Percentiles rank a stretch among this genome's conserved stretches.
Conservation (phyloP, 2,329 filamentous ascomycete genomes). For the Neurospora crassa region DNA sequence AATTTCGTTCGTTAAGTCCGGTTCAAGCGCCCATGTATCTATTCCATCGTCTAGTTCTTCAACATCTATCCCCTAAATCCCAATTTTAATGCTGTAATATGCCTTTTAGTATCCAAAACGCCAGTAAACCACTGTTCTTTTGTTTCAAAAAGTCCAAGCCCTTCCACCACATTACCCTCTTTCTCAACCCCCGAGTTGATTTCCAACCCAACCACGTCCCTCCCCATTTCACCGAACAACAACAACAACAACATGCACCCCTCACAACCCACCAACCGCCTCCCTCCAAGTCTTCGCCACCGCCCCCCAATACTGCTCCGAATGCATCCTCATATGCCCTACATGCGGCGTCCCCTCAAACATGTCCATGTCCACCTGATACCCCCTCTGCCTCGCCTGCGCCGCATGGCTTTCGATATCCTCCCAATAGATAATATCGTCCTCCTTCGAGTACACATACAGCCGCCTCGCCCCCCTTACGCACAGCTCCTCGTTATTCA, state of each 20-base stretch:
- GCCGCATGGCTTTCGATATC: slow-evolving; percentile 47
- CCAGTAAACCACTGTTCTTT: not conserved
- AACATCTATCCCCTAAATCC: not conserved
- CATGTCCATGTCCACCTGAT: slow-evolving; percentile 35
- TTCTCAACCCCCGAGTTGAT: not conserved
- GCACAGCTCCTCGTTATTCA: slow-evolving; percentile 27
- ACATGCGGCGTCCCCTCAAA: slow-evolving; percentile 53
- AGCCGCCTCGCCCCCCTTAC: slow-evolving; percentile 32
- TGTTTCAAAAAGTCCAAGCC: not conserved
- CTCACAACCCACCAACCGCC: not conserved
- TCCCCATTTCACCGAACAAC: not conserved
- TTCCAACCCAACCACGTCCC: not conserved
- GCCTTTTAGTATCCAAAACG: not conserved
- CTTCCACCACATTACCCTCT: not conserved
- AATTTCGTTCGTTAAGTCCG: not conserved
- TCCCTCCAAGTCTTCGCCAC: slow-evolving; percentile 21
- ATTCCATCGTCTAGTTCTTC: not conserved
- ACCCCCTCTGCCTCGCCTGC: slow-evolving; percentile 37
- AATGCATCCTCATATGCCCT: slow-evolving; percentile 48
- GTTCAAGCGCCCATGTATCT: not conserved
- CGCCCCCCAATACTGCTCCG: slow-evolving; percentile 46
- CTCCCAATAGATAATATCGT: slow-evolving; percentile 44
- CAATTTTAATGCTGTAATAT: not conserved
- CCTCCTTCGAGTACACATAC: slow-evolving; percentile 50
- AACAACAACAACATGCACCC: not conserved